Evolutionary conservation across 495 filamentous ascomycete genomes (phyloP), one percentile per base, ranked within the genome.

Genomic region (Parachaetomium inaequale): DNA sequence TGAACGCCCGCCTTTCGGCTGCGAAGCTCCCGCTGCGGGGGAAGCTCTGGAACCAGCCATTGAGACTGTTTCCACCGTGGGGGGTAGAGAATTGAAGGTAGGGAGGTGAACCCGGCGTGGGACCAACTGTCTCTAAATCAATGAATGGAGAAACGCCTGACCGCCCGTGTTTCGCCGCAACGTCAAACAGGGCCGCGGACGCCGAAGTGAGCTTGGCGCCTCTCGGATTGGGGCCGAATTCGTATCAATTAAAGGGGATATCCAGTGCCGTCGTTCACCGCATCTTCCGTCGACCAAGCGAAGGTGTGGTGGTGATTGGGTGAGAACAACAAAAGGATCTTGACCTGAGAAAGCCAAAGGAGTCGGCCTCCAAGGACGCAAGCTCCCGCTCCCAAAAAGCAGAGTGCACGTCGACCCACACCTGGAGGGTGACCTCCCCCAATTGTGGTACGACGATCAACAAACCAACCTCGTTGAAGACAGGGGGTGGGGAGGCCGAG

Each of bases 371-470:
- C n/a, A n/a, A n/a, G n/a, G n/a, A 26, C 46, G 46, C 46, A 50
- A 50, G 46, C 46, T 50, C 46, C 11, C 46, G 32, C 5, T 26
- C 49, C 49, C 26, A 31, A 52, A 52, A n/a, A 52, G 49, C 28
- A 26, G 32, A 34, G 28, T 19, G 50, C 28, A 19, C 28, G 51
- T 54, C 38, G 51, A 23, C 29, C 51, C 51, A 36, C 51, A 31
- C 29, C 29, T 21, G 19, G 32, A 54, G 38, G n/a, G 51, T 14
- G 51, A n/a, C n/a, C n/a, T n/a, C 7, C 29, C 51, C 51, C 31
- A n/a, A 17, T 7, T 29, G 49, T 52, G 49, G 49, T 52, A 32
- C 49, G 49, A 32, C 49, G 49, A 52, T 52, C 49, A 52, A 52
- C 26, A 52, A 52, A 3, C 49, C 26, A 17, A 19, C 29, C 49